phyloP scores from a whole-genome alignment of 2,329 filamentous ascomycete species.

The Tolypocladium album region DNA sequence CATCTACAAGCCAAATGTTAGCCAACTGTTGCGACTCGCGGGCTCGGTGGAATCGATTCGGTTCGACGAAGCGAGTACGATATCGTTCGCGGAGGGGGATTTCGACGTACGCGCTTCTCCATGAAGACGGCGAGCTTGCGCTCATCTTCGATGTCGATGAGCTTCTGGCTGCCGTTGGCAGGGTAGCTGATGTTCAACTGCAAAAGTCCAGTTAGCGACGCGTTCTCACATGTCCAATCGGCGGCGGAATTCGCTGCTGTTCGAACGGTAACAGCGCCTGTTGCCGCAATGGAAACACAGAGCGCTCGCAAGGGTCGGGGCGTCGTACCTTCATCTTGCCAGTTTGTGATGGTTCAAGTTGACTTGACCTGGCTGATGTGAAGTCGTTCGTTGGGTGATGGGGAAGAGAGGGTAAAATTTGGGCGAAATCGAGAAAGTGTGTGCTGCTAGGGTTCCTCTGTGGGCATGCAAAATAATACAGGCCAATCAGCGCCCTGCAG shows the following conservation, averaged over 20 bases:
- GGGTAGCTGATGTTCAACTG: constrained; percentile 70
- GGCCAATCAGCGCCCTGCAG: constrained; percentile 21
- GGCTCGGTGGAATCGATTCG: background rate
- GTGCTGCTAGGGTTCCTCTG: constrained; percentile 29
- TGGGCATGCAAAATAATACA: constrained; percentile 6
- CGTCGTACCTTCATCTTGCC: constrained; percentile 37
- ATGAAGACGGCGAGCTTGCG: constrained; percentile 98
- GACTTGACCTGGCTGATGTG: constrained; percentile 29
- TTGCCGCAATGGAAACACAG: background rate
- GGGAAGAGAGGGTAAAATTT: constrained; percentile 21
- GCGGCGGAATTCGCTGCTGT: background rate
- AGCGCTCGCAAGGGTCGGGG: background rate
- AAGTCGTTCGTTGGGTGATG: constrained; percentile 22
- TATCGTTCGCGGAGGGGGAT: background rate
- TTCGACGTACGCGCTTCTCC: constrained; percentile 75
- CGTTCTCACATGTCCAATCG: background rate
- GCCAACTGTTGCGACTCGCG: constrained; percentile 8
- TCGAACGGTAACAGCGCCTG: background rate
- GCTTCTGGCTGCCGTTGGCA: constrained; percentile 99
- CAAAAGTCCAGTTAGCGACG: constrained; percentile 20
- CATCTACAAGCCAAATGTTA: constrained; percentile 47
- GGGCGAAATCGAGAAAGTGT: constrained; percentile 28
- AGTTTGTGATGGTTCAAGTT: constrained; percentile 33
- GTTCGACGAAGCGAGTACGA: constrained; percentile 6
- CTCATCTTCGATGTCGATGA: constrained; percentile 98